Conservation (phyloP, 208 protist genomes). For the Phytomonas sp. region DNA sequence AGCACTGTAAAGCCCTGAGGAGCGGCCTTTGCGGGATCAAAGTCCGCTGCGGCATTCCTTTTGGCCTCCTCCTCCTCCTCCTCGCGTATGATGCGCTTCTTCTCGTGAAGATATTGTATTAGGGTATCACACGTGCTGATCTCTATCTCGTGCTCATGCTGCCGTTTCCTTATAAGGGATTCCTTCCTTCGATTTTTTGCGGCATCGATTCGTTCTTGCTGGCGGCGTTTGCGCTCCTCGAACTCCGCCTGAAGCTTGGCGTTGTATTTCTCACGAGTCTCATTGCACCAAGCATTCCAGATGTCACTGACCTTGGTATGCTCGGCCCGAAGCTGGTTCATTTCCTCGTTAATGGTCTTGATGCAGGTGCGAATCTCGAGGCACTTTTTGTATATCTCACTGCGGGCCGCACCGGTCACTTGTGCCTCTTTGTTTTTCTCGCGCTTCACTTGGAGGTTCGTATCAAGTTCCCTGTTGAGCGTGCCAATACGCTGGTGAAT, state of each 20-base stretch:
- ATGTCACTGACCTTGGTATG: constrained; percentile 24
- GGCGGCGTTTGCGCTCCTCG: constrained; percentile 34
- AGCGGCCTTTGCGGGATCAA: constrained; percentile 44
- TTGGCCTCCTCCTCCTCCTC: constrained; percentile 47
- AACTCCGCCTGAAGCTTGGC: constrained; percentile 49
- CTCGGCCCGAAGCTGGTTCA: constrained; percentile 35
- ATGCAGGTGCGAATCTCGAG: constrained; percentile 31
- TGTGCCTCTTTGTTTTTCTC: constrained; percentile 46
- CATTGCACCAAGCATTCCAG: constrained; percentile 64
- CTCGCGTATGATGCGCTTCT: constrained; percentile 44
- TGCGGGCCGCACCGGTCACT: constrained; percentile 20
- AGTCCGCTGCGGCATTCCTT: constrained; percentile 42
- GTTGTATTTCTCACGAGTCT: constrained; percentile 49
- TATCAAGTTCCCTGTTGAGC: constrained; percentile 54
- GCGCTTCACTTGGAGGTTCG: constrained; percentile 35
- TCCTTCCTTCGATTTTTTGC: constrained; percentile 15
- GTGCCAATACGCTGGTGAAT: constrained; percentile 68
- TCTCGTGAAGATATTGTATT: constrained; percentile 55
- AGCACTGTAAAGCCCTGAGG: constrained; percentile 59
- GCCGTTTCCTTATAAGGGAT: constrained; percentile 14
- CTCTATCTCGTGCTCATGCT: constrained; percentile 62
- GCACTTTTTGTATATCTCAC: constrained; percentile 51
- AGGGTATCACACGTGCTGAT: constrained; percentile 45
- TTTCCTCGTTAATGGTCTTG: constrained; percentile 34
- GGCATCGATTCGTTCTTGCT: constrained; percentile 36